phyloP scores from a whole-genome alignment of 73 alveolate species.

The Paramecium biaurelia region DNA sequence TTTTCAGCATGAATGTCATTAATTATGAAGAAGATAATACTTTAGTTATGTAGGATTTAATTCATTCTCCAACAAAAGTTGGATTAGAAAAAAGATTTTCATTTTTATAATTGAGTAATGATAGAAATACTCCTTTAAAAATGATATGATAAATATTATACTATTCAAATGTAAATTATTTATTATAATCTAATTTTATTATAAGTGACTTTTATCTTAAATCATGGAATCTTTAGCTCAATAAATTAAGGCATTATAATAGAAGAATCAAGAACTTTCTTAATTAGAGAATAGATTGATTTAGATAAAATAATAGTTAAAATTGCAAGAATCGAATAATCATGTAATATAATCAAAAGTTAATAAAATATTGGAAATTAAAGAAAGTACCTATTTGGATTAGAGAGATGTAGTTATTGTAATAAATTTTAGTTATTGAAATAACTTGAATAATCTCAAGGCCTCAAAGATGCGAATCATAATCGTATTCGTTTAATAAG shows the following conservation, averaged over 20 bases:
- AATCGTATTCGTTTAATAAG: background rate
- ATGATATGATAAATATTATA: background rate
- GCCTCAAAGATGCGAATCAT: background rate
- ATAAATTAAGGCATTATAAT: background rate
- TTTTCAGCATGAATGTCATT: background rate
- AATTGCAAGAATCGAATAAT: constrained; percentile 22
- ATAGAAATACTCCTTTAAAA: background rate
- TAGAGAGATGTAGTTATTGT: background rate
- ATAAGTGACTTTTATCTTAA: background rate
- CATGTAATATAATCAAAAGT: background rate
- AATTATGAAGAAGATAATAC: background rate
- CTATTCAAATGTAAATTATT: background rate
- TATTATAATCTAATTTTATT: background rate
- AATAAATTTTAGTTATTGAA: background rate
- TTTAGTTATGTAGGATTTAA: background rate
- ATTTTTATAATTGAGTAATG: background rate
- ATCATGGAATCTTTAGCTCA: background rate
- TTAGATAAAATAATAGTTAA: background rate
- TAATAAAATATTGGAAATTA: background rate
- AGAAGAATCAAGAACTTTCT: background rate
- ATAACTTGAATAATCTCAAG: background rate
- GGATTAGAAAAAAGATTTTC: constrained; percentile 1
- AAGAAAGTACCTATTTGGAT: background rate
- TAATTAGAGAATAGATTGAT: background rate
- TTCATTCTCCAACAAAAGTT: background rate